phyloP scores from a whole-genome alignment of 257 asterid genomes.

The Ophiorrhiza pumila region DNA sequence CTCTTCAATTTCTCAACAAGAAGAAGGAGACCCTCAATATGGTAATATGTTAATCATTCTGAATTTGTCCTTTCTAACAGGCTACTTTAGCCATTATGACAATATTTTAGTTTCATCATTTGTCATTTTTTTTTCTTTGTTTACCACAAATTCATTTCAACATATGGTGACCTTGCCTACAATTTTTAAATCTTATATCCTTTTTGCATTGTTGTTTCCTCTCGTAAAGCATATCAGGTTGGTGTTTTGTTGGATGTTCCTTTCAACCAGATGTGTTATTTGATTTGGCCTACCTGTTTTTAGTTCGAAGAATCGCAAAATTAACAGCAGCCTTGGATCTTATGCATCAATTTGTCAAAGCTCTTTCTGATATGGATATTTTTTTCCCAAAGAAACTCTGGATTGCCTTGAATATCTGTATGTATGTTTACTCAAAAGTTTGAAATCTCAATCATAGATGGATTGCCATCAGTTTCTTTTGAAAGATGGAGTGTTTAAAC shows the following conservation, averaged over 20 bases:
- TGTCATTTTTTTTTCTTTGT: background rate
- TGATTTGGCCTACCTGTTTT: background rate
- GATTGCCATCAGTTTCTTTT: background rate
- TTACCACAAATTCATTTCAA: background rate
- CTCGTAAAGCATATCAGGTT: background rate
- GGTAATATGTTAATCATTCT: conserved; percentile 43
- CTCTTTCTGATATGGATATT: background rate
- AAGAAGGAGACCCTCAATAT: conserved; percentile 69
- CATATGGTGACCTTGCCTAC: conserved; percentile 2
- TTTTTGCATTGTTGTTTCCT: background rate
- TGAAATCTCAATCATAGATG: background rate
- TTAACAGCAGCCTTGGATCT: background rate
- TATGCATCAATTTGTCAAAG: background rate
- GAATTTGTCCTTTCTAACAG: too few species aligned
- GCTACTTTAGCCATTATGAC: too few species aligned
- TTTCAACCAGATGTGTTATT: background rate
- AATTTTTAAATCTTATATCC: background rate
- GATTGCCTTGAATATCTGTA: background rate
- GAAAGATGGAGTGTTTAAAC: background rate
- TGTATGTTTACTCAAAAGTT: background rate
- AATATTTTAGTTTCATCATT: background rate
- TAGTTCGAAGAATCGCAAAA: background rate
- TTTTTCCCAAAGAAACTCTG: background rate
- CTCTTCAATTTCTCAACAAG: conserved; percentile 92
- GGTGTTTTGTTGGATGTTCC: background rate